Percentiles rank a stretch among this genome's conserved stretches.
These are phyloP conservation scores for Adansonia grandidieri DNA, from an alignment of 441 rosid genomes.

Conservation along the genomic window DNA sequence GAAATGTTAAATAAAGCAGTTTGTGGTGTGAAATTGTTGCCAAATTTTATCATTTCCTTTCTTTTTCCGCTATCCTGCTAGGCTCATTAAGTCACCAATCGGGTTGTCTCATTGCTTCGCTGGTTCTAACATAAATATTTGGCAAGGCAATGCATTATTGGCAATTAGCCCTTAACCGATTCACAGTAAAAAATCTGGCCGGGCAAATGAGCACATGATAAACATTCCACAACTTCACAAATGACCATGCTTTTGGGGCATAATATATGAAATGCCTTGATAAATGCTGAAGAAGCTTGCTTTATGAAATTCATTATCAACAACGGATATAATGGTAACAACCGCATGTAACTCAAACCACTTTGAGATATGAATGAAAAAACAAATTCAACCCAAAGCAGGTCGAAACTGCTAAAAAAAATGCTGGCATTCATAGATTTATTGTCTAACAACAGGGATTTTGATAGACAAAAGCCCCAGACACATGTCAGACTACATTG, in stretches of 20 bases:
- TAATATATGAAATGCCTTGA: background rate
- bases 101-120: background rate
- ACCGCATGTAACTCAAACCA: background rate
- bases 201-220: background rate
- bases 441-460: conserved; percentile 21
- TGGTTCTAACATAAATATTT: background rate
- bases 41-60: background rate
- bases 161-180: background rate
- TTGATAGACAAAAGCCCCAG: conserved; percentile 7
- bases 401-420: conserved; percentile 10
- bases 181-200: background rate
- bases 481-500: conserved; percentile 15
- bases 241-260: background rate
- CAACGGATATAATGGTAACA: background rate
- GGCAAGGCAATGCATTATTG: background rate
- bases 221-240: background rate
- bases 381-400: conserved; percentile 7
- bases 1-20: background rate
- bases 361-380: background rate
- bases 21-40: background rate
- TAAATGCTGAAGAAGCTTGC: background rate
- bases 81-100: background rate
- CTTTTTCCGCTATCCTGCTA: background rate
- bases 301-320: background rate
- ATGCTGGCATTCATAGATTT: conserved; percentile 20